Conservation (phyloP, 495 filamentous ascomycete species). For the Aspergillus leporis region DNA sequence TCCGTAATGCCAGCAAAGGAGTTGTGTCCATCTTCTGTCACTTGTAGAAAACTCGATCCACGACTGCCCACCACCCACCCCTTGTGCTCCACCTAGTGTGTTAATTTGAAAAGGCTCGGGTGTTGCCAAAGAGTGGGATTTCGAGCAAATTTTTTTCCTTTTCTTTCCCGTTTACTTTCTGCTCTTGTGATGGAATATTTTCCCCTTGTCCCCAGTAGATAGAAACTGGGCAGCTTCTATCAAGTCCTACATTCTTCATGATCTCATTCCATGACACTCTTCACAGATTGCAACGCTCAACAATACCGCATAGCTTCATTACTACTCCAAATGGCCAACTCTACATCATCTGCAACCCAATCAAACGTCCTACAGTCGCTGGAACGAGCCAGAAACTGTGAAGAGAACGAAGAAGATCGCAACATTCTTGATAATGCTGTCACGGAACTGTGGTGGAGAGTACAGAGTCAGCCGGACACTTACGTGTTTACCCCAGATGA, state of each 20-base stretch:
- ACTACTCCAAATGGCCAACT: constrained; percentile 22
- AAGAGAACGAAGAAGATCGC: constrained; percentile 56
- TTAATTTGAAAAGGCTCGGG: constrained; percentile 27
- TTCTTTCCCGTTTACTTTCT: constrained; percentile 10
- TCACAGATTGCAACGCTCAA: background rate
- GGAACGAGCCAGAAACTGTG: constrained; percentile 65
- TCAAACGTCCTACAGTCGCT: constrained; percentile 49
- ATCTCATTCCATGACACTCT: background rate
- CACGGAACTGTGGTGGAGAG: constrained; percentile 58
- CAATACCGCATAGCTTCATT: constrained; percentile 1
- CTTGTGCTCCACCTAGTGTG: constrained; percentile 23
- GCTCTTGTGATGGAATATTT: background rate
- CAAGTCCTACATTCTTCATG: background rate
- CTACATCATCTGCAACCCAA: constrained; percentile 27
- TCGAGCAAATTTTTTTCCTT: constrained; percentile 13
- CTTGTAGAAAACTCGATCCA: constrained; percentile 27
- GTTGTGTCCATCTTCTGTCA: constrained; percentile 14
- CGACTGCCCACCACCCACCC: constrained; percentile 17
- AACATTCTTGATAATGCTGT: constrained; percentile 58
- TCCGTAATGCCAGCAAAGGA: constrained; percentile 16
- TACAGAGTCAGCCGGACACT: constrained; percentile 56
- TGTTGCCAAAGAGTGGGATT: constrained; percentile 18
- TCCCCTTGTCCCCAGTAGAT: background rate
- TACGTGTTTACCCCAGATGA: constrained; percentile 71
- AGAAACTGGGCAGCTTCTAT: background rate